These are phyloP conservation scores for Pezicula neosporulosa DNA, from an alignment of 2,329 filamentous ascomycete species.

Conservation along the genomic window DNA sequence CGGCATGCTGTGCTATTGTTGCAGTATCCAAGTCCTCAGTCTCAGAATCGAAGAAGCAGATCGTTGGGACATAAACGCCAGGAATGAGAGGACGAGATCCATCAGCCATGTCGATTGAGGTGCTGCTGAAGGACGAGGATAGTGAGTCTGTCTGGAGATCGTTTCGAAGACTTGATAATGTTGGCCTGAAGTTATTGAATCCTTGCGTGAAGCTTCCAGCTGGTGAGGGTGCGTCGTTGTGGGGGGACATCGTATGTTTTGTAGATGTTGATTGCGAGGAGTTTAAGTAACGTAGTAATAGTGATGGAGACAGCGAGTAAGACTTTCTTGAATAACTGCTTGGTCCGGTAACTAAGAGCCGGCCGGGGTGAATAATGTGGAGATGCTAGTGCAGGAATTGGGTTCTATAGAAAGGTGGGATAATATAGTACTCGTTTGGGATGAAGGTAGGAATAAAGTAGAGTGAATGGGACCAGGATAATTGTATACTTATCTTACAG, in stretches of 20 bases:
- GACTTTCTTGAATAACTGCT: background rate
- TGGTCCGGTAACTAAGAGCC: no score
- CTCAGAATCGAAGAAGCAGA: constrained; percentile 66
- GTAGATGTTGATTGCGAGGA: background rate
- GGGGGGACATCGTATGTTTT: constrained; percentile 37
- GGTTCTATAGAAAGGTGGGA: no score
- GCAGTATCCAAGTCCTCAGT: constrained; percentile 65
- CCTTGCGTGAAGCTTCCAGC: constrained; percentile 39
- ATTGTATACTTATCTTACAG: no score
- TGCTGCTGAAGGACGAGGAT: constrained; percentile 39
- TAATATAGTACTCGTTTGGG: no score
- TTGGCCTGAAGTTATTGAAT: constrained; percentile 27
- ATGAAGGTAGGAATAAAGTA: no score
- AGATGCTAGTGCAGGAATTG: no score
- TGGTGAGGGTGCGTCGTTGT: constrained; percentile 45
- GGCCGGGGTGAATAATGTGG: no score
- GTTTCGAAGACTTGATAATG: constrained; percentile 15
- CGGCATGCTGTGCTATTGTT: constrained; percentile 44
- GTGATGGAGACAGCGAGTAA: background rate
- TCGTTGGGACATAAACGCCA: constrained; percentile 70
- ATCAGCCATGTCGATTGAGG: constrained; percentile 27
- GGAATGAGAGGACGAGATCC: constrained; percentile 37
- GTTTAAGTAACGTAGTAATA: background rate
- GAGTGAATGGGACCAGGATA: no score
- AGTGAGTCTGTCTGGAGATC: constrained; percentile 25